A percentile compares a stretch with the other conserved stretches of the same genome.
phyloP scores from a whole-genome alignment of 306 rosid genomes.

The Vigna reflexopilosa region DNA sequence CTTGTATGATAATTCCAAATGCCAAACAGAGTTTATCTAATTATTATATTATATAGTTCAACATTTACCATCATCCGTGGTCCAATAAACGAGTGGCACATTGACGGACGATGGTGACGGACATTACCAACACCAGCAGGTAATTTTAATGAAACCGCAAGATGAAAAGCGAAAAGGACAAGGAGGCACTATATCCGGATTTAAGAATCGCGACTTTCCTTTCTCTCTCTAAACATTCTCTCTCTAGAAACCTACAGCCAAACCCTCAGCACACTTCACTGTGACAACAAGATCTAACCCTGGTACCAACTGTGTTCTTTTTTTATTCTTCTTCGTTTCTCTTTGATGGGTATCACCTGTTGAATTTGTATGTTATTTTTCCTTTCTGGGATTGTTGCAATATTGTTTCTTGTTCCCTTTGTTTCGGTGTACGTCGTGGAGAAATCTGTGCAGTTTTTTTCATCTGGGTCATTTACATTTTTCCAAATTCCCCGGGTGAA shows the following conservation, averaged over 20 bases:
- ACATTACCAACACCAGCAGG: neutral
- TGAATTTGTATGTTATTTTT: slow-evolving; percentile 24
- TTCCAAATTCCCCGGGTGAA: slow-evolving; percentile 3
- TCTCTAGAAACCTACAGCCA: slow-evolving; percentile 47
- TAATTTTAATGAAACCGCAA: slow-evolving; percentile 29
- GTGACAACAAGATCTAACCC: slow-evolving; percentile 59
- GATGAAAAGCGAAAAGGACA: slow-evolving; percentile 48
- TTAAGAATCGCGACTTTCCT: slow-evolving; percentile 34
- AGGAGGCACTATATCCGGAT: slow-evolving; percentile 44
- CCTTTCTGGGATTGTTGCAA: neutral
- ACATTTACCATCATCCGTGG: neutral
- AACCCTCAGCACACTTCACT: slow-evolving; percentile 43
- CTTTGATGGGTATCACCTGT: slow-evolving; percentile 23
- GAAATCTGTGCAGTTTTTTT: slow-evolving; percentile 39
- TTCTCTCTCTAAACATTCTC: slow-evolving; percentile 48
- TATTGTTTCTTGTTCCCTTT: neutral
- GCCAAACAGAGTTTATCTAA: neutral
- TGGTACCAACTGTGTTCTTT: slow-evolving; percentile 56
- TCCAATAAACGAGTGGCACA: neutral
- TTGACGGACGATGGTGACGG: neutral
- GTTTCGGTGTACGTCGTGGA: slow-evolving; percentile 17
- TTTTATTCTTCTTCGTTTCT: slow-evolving; percentile 1
- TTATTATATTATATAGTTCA: neutral
- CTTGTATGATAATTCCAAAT: neutral
- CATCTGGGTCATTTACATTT: slow-evolving; percentile 54